Percentiles rank a stretch among this genome's conserved stretches.
Conservation (phyloP, 1,139 yeast genomes). For the Suhomyces yuchorum region DNA sequence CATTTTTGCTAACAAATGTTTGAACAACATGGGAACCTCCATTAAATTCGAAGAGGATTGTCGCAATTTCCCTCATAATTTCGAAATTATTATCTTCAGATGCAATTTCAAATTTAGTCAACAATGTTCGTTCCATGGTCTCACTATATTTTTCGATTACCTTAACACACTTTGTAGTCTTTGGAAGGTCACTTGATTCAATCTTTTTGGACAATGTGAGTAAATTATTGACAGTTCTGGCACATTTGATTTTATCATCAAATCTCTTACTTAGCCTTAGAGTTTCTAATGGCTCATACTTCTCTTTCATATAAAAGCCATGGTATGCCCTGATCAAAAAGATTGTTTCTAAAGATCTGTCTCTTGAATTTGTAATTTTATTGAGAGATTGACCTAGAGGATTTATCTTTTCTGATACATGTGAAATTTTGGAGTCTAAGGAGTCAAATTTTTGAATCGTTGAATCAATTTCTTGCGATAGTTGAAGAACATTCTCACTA, state of each 20-base stretch:
- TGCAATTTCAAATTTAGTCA: constrained; percentile 60
- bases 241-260: constrained; percentile 64
- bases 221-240: constrained; percentile 67
- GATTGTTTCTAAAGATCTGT: constrained; percentile 71
- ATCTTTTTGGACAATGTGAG: constrained; percentile 65
- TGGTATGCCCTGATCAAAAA: constrained; percentile 78
- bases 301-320: constrained; percentile 63
- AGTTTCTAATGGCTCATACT: constrained; percentile 62
- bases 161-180: constrained; percentile 52
- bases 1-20: constrained; percentile 80
- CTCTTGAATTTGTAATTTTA: constrained; percentile 74
- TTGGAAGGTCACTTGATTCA: constrained; percentile 51
- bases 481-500: constrained; percentile 61
- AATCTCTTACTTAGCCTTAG: constrained; percentile 44
- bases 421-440: constrained; percentile 62
- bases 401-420: constrained; percentile 63
- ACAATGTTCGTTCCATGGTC: constrained; percentile 65
- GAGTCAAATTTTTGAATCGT: constrained; percentile 51
- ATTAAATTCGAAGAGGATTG: constrained; percentile 76
- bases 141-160: constrained; percentile 74
- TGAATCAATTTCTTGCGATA: constrained; percentile 52
- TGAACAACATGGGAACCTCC: constrained; percentile 85
- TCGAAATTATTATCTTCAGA: constrained; percentile 59
- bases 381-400: constrained; percentile 77
- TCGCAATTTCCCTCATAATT: constrained; percentile 79